Evolutionary conservation across 2,329 filamentous ascomycete genomes (phyloP).

Genomic region (Fusarium circinatum): DNA sequence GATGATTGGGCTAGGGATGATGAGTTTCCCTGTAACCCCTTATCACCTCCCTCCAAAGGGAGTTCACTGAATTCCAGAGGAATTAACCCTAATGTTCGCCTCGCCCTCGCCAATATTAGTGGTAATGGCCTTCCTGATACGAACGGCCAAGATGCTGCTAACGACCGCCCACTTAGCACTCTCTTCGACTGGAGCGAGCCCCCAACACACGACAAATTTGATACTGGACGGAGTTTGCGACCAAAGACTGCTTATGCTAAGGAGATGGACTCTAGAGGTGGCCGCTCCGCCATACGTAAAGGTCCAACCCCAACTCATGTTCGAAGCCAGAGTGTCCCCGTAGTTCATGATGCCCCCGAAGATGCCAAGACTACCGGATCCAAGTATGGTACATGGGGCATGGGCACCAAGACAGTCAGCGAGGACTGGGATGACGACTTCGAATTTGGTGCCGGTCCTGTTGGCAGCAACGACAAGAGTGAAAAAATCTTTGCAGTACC

Average conservation of each 20-base stretch:
- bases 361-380: conserved; percentile 63
- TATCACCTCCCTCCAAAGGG: conserved; percentile 65
- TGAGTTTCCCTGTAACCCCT: conserved; percentile 62
- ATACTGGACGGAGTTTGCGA: conserved; percentile 67
- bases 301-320: conserved; percentile 76
- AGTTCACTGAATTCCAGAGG: conserved; percentile 64
- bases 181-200: conserved; percentile 84
- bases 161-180: conserved; percentile 69
- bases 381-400: conserved; percentile 85
- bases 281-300: conserved; percentile 73
- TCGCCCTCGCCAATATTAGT: conserved; percentile 64
- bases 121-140: conserved; percentile 55
- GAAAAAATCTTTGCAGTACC: conserved; percentile 63
- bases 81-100: conserved; percentile 63
- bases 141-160: conserved; percentile 34
- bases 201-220: conserved; percentile 68
- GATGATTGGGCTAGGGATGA: conserved; percentile 70
- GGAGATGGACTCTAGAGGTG: conserved; percentile 74
- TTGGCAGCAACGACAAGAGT: conserved; percentile 50
- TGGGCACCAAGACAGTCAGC: conserved; percentile 80
- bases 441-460: conserved; percentile 70
- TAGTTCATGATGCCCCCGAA: conserved; percentile 71
- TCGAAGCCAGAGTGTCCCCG: conserved; percentile 83
- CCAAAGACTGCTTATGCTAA: conserved; percentile 82
- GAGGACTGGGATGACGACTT: conserved; percentile 95